Evolutionary conservation across 805 yeast genomes (phyloP), one percentile per base, ranked within the genome.

Genomic region (Scheffersomyces coipomensis): DNA sequence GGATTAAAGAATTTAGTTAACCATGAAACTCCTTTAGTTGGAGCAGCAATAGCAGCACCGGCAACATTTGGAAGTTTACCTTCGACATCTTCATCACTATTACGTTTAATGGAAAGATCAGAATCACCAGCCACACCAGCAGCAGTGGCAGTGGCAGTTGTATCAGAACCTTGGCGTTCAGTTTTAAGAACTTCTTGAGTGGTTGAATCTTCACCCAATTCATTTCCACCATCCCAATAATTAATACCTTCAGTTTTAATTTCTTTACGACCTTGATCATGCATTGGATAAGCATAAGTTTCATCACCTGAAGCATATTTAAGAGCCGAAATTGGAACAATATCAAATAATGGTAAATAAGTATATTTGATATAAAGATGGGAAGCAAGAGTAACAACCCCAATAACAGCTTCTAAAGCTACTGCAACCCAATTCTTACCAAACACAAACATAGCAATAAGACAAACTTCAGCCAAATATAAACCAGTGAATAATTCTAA

Each of bases 401-500:
- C 49, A 44, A 74, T 60, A n/a, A 79, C 71, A 39, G 69, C 83
- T 60, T 85, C 90, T 40, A 86, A 65, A 2, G 71, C 93, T 47
- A 85, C 79, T 50, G 83, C 79, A 17, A 85, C 88, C 91, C 91
- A 86, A 47, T 83, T 73, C 67, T 86, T 83, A 33, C 79, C 76
- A 79, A 84, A 80, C 29, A 85, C 84, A 55, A 85, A 85, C 56
- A 86, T 67, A 29, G 85, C 91, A 42, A 79, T 60, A 40, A 85
- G 63, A 60, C 87, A 81, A 32, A 83, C 64, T 60, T 86, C 88
- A 32, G 83, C 84, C 45, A 86, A 64, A 58, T 86, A 86, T 30
- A 86, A 47, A 11, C 83, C 89, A 41, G 79, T 84, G 57, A 84
- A 85, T 10, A 81, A 68, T 61, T 85, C 88, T 60, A 85, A 81